Percentiles rank a stretch among this genome's conserved stretches.
Conservation (phyloP, 2,329 filamentous ascomycete species). For the Thyridium curvatum region DNA sequence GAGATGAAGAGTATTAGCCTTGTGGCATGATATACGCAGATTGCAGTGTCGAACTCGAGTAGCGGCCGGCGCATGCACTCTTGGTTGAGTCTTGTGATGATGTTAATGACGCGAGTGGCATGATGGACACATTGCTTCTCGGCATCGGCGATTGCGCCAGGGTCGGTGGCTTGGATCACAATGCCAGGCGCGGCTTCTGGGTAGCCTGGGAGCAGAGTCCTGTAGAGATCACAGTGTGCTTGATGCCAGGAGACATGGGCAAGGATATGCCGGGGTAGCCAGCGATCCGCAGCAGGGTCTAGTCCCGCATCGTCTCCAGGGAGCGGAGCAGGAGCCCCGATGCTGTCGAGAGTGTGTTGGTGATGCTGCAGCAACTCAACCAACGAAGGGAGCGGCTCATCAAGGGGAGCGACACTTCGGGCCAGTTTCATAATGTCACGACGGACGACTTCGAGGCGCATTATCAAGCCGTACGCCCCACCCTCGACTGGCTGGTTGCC, state of each 20-base stretch:
- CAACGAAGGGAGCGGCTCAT: constrained; percentile 12
- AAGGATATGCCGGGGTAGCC: constrained; percentile 27
- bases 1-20: constrained; percentile 24
- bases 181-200: constrained; percentile 37
- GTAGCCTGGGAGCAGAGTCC: constrained; percentile 38
- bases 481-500: constrained; percentile 4
- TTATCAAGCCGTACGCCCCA: constrained; percentile 10
- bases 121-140: constrained; percentile 24
- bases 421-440: constrained; percentile 15
- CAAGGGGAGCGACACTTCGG: constrained; percentile 11
- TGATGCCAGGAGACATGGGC: constrained; percentile 48
- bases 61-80: constrained; percentile 15
- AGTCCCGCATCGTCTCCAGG: not conserved
- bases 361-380: constrained; percentile 12
- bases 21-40: constrained; percentile 34
- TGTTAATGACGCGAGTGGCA: constrained; percentile 28
- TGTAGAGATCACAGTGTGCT: constrained; percentile 44
- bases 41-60: constrained; percentile 32
- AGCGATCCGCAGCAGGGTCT: constrained; percentile 8
- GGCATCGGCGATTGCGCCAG: constrained; percentile 28
- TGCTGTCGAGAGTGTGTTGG: constrained; percentile 8
- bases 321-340: constrained; percentile 1
- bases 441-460: constrained; percentile 11
- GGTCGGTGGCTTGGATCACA: constrained; percentile 33
- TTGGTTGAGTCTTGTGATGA: constrained; percentile 20